These are phyloP conservation scores for Aspergillus versicolor DNA, from an alignment of 2,329 filamentous ascomycete species.

Conservation along the genomic window DNA sequence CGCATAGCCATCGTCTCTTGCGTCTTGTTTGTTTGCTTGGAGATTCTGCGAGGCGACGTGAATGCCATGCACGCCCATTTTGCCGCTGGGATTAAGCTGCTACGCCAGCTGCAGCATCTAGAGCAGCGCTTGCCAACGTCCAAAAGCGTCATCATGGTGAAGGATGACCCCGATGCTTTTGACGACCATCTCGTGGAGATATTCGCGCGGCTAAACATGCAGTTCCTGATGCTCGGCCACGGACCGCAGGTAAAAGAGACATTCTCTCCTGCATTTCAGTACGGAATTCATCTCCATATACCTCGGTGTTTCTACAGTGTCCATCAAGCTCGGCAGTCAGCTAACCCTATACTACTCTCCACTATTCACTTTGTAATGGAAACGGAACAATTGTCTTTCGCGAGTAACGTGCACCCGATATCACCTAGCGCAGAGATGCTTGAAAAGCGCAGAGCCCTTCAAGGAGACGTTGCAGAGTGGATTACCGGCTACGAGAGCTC, in stretches of 20 bases:
- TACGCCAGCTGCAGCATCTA: not conserved
- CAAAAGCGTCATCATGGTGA: not conserved
- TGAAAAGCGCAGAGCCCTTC: not conserved
- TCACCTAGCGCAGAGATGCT: not conserved
- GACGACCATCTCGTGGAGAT: not conserved
- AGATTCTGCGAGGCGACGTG: not conserved
- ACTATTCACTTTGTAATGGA: not conserved
- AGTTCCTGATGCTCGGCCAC: constrained; percentile 2
- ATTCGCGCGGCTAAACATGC: not conserved
- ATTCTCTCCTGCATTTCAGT: not conserved
- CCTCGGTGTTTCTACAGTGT: not conserved
- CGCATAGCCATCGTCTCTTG: not conserved
- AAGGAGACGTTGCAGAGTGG: not conserved
- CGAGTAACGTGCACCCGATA: not conserved
- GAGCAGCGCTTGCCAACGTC: not conserved
- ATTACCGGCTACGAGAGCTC: not conserved
- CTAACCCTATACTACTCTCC: not conserved
- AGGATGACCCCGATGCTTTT: not conserved
- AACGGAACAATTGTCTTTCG: not conserved
- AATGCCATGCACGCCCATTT: constrained; percentile 4
- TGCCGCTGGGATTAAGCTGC: not conserved
- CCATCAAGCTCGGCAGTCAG: not conserved
- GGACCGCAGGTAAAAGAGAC: not conserved
- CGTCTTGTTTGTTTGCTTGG: not conserved
- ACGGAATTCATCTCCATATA: not conserved